Base-by-base conservation (phyloP, 1,139 yeast species). In the Magnusiomyces ingens region DNA sequence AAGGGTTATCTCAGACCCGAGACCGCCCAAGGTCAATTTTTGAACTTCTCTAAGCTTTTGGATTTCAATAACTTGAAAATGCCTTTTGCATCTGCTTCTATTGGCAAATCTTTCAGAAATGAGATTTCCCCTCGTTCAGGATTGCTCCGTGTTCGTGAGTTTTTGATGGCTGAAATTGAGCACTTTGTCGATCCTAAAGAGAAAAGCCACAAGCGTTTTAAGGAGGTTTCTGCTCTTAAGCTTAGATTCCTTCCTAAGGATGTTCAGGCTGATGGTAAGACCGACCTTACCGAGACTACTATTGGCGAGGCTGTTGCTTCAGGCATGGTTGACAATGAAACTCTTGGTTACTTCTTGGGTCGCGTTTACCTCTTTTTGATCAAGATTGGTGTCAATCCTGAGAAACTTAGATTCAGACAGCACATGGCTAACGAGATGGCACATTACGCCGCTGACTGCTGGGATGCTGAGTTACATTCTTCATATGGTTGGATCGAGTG, bases 341-440 rank as follows among this genome's bases (percentile, higher is more conserved):
- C 99, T 47, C 80, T 94, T 65, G 99, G 99, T 69, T 94, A 91
- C 76, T 94, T 94, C 72, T 76, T 94, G 63, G 97, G 95, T 58
- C 81, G 99, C 76, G 93, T 94, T 66, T 88, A 84, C 74, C 73
- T 76, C 64, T 94, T 93, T 74, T 79, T 94, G 71, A 68, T 76
- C 61, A 88, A 86, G 70, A 89, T 94, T 67, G 99, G 99, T 75
- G 90, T 91, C 60, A 91, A 93, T 70, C 77, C 84, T 57, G 70
- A 75, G 54, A 84, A 90, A 68, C 75, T 93, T 71, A 83, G 99
- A 73, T 94, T 94, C 81, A 86, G 99, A 78, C 99, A 94, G 76
- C 99, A 94, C 75, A 85, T 94, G 95, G 78, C 84, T 63, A 94
- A 93, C 70, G 99, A 94, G 76, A 94, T 94, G 99, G 99, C 99